These are phyloP conservation scores for Echinosophora koreensis DNA, from an alignment of 306 rosid species.

Conservation along the genomic window DNA sequence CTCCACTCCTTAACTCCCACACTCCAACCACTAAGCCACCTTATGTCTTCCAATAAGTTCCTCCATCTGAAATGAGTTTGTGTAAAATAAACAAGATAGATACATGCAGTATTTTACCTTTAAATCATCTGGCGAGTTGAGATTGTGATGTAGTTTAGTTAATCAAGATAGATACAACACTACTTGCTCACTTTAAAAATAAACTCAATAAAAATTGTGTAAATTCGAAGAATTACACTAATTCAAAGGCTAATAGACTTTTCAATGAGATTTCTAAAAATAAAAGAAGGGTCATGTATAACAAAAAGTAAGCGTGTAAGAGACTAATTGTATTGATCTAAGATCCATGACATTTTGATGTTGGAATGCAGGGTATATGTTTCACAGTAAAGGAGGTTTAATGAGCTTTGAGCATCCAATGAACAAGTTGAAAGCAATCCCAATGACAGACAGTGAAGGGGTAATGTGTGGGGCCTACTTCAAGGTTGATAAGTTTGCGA, in stretches of 20 bases:
- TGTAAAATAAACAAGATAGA: no score
- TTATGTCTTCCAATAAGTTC: no score
- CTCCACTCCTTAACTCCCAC: no score
- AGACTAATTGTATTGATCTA: neutral
- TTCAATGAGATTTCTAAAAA: neutral
- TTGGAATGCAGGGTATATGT: conserved; percentile 75
- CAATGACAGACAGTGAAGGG: conserved; percentile 91
- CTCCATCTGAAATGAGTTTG: no score
- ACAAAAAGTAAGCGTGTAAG: neutral
- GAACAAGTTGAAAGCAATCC: conserved; percentile 95
- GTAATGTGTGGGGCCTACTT: conserved; percentile 93
- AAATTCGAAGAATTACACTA: neutral
- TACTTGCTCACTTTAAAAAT: no score
- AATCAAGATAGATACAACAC: no score
- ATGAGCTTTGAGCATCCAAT: conserved; percentile 99
- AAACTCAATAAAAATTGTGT: neutral
- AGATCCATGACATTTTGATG: conserved; percentile 10
- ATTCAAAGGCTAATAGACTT: neutral
- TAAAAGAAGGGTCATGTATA: neutral
- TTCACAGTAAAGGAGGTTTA: conserved; percentile 90
- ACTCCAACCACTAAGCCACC: no score
- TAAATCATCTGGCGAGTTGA: no score
- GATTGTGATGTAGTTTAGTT: no score
- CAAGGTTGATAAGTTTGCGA: conserved; percentile 78
- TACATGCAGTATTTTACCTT: no score